Evolutionary conservation across 176 grass and related monocot species (phyloP), one percentile per base, ranked within the genome.

Genomic region (Rhynchospora pubera): DNA sequence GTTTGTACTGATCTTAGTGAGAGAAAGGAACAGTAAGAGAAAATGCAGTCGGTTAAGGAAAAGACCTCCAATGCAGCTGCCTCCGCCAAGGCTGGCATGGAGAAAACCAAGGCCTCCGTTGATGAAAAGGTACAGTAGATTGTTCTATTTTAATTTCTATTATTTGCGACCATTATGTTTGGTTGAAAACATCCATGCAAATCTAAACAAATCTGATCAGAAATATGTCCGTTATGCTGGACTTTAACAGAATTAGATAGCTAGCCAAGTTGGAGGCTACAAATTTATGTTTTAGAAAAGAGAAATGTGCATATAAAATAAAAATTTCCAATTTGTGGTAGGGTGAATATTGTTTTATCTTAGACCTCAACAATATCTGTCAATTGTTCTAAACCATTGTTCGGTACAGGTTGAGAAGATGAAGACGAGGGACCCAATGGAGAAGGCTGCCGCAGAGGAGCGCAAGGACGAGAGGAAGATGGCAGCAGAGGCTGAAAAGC

Each of bases 101-200:
- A 88, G 16, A 97, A 97, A 88, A 85, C 87, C 73, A 91, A 82
- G 87, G 87, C 87, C 57, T 70, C 84, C 1, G 82, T 89, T 32
- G 87, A 83, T 82, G 89, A 89, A 80, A 91, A 93, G 91, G 91
- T 97, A 5, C 5, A 24, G 7, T 1, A 9, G 15, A 28, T 56
- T 21, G n/a, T 9, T 72, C 9, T 18, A 28, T 58, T 65, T 51
- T 4, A 9, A 39, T 69, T 69, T 46, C 7, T 69, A 45, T 69
- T 69, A 42, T 62, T 26, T 65, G 11, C 26, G 23, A 62, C 9
- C 19, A n/a, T n/a, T n/a, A n/a, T n/a, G n/a, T n/a, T n/a, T n/a
- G n/a, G n/a, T n/a, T n/a, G n/a, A n/a, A n/a, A n/a, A n/a, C n/a
- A n/a, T n/a, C n/a, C n/a, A n/a, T n/a, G n/a, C n/a, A n/a, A n/a